Base-by-base conservation (phyloP, 1,284 basidiomycete genomes). In the Microbotryum silenes-acaulis region DNA sequence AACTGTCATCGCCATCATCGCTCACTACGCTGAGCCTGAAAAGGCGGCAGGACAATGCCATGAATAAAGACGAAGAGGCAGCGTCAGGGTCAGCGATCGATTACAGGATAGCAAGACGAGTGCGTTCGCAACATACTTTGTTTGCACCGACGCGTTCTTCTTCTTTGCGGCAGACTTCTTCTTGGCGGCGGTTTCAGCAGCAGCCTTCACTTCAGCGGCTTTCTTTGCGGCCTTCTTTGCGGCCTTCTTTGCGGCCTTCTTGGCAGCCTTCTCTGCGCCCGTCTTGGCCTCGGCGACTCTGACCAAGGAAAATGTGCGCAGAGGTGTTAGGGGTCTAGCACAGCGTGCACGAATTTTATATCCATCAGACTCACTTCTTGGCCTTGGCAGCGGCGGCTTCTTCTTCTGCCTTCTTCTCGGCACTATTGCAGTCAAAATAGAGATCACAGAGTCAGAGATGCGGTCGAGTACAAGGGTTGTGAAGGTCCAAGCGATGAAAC, bases 201-300 rank as follows among this genome's bases (percentile, higher is more conserved):
- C 53, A n/a, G 33, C 21, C 23, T 54, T 44, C 33, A n/a, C 21
- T 20, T 29, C 42, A 14, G 54, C 55, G 9, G 8, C 27, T 37
- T 50, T 54, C 42, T 62, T 8, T 5, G 46, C 46, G 37, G 59
- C 54, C 8, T 47, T 10, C 23, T 56, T 37, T 33, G 48, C 29
- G 6, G 44, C 27, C 45, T 55, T 46, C 42, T 25, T 25, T 25
- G 54, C 55, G 9, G 9, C 27, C 42, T 54, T 54, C 42, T 62
- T 5, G 3, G 46, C 46, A 27, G 59, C 54, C 18, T 37, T 18
- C 23, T 56, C 25, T 33, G 48, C n/a, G 2, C 25, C 44, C 54
- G 48, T 46, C 25, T 46, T 42, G 37, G 37, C 37, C 37, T 42
- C 37, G 37, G 37, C 37, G 16, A 42, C 37, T n/a, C 25, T 21